These are phyloP conservation scores for Chrysosporium keratinophilum DNA, from an alignment of 2,329 filamentous ascomycete species.

Conservation along the genomic window DNA sequence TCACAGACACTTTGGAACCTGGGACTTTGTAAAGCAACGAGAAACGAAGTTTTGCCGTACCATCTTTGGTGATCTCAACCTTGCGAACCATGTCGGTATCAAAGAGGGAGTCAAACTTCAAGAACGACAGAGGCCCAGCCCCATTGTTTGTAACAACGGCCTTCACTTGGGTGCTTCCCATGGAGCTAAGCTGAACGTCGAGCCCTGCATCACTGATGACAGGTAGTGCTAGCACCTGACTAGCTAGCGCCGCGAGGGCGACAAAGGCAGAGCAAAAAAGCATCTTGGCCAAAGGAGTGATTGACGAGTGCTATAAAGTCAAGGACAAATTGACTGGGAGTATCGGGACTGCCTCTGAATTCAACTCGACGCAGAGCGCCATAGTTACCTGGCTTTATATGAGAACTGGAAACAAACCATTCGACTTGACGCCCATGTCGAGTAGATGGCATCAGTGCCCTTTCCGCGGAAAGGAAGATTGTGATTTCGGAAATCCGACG, in stretches of 20 bases:
- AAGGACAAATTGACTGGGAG: no score
- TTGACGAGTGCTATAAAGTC: no score
- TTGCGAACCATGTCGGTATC: slow-evolving; percentile 29
- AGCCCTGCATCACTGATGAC: slow-evolving; percentile 21
- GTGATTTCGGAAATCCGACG: no score
- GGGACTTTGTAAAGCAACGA: not conserved
- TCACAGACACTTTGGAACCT: slow-evolving; percentile 17
- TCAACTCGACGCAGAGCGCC: no score
- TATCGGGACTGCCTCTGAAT: no score
- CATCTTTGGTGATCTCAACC: slow-evolving; percentile 26
- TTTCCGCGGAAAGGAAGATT: no score
- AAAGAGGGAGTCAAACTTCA: slow-evolving; percentile 31
- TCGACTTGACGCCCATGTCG: no score
- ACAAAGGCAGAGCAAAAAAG: not conserved
- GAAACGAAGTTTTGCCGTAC: slow-evolving; percentile 17
- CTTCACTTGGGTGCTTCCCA: slow-evolving; percentile 29
- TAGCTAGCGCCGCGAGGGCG: not conserved
- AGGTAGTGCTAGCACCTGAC: slow-evolving; percentile 10
- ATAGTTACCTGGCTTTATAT: no score
- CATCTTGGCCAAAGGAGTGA: not conserved
- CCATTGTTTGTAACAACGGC: slow-evolving; percentile 31
- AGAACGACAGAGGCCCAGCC: slow-evolving; percentile 25
- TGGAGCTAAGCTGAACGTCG: slow-evolving; percentile 25
- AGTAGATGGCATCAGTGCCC: no score
- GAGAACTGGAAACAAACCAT: no score